Evolutionary conservation across 2,329 filamentous ascomycete genomes (phyloP).

Genomic region (Cladosporium colombiae): DNA sequence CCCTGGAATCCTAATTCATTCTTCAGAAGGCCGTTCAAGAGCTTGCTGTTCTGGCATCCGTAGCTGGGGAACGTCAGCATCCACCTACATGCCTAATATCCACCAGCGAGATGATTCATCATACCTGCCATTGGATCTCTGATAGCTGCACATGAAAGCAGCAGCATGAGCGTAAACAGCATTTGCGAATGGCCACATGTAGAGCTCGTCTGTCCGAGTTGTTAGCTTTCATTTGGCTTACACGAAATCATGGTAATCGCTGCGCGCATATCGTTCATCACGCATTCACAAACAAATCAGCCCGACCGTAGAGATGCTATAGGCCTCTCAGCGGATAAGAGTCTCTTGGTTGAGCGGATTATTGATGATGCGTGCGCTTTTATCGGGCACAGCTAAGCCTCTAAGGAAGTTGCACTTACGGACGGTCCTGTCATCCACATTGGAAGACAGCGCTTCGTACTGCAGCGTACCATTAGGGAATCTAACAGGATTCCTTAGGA

Average conservation of each 20-base stretch:
- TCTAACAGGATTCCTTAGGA: neutral
- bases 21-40: slow-evolving; percentile 68
- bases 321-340: neutral
- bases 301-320: neutral
- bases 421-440: slow-evolving; percentile 28
- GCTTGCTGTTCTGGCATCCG: slow-evolving; percentile 61
- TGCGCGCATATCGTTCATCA: neutral
- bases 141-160: slow-evolving; percentile 39
- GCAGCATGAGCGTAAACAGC: slow-evolving; percentile 25
- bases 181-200: slow-evolving; percentile 29
- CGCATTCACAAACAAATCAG: neutral
- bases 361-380: neutral
- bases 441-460: slow-evolving; percentile 31
- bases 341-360: neutral
- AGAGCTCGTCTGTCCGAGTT: slow-evolving; percentile 25
- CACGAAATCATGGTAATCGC: no score
- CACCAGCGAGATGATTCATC: neutral
- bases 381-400: slow-evolving; percentile 14
- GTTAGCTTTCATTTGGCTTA: no score
- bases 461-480: neutral
- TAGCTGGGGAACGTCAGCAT: slow-evolving; percentile 38
- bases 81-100: neutral
- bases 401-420: slow-evolving; percentile 43
- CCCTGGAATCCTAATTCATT: slow-evolving; percentile 73
- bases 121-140: slow-evolving; percentile 61